Evolutionary conservation across 2,329 filamentous ascomycete species (phyloP), one percentile per base, ranked within the genome.

Genomic region (Lasiodiplodia gonubiensis): DNA sequence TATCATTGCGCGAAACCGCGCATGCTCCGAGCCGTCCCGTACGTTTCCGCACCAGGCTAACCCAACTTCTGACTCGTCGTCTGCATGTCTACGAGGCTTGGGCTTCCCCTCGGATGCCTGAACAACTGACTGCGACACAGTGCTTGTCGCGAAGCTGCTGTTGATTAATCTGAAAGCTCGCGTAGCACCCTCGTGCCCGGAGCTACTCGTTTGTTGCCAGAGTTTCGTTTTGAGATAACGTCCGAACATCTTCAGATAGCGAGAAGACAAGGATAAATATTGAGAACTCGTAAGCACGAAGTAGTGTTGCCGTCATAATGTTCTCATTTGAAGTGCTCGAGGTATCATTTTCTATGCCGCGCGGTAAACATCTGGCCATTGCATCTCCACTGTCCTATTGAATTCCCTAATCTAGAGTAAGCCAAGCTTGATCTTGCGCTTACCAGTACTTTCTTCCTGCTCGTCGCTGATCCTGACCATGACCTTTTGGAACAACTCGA

Each of bases 381-480:
- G 27, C 25, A 30, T 53, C 46, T 30, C 35, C 63, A 14, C 51
- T 35, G 23, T 18, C 33, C 46, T 49, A 51, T 21, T n/a, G 33
- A 10, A 8, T 7, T 18, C 21, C 42, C 37, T 33, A 27, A 37
- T 57, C n/a, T 70, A 84, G 21, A 84, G 74, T 67, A 84, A 71
- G 21, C 76, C 89, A 84, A 95, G 86, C 85, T 90, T 93, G 25
- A 94, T 91, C 71, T 92, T 94, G 71, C 95, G 88, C 89, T 98
- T 99, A 67, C 95, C 95, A n/a, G 94, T 97, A 69, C 88, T 88
- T 82, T 96, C 92, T 79, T 99, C 95, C 84, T 94, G 92, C 76
- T 97, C 91, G 77, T 98, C 96, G 74, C 89, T 92, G 71, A 99
- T 93, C 76, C 90, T 88, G 16, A 99, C 94, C 73, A 85, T 87